A percentile compares a stretch with the other conserved stretches of the same genome.
Evolutionary conservation across 2,329 filamentous ascomycete genomes (phyloP).

Genomic region (Chalaropsis thielavioides): DNA sequence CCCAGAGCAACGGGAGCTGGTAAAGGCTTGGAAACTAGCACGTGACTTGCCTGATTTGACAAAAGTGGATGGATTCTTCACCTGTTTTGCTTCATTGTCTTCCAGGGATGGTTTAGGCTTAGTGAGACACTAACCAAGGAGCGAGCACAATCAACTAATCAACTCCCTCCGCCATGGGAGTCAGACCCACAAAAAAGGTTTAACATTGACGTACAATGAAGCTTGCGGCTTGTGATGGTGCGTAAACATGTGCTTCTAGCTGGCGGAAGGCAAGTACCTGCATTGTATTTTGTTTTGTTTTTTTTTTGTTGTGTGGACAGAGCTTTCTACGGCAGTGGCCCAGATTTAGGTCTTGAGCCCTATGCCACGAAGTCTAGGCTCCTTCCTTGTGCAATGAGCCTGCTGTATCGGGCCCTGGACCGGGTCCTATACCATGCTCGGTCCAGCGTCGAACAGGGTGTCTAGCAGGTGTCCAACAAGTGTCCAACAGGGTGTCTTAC

Average conservation of each 20-base stretch:
- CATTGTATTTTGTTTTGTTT: neutral
- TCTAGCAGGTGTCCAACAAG: neutral
- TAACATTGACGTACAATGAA: neutral
- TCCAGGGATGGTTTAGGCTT: neutral
- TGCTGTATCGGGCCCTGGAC: too few species aligned
- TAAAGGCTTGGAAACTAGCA: neutral
- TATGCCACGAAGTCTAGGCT: neutral
- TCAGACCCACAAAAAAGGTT: neutral
- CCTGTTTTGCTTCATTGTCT: neutral
- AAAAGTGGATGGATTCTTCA: neutral
- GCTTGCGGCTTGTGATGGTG: neutral
- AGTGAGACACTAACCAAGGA: neutral
- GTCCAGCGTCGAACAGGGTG: too few species aligned
- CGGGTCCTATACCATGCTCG: neutral
- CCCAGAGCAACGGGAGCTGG: neutral
- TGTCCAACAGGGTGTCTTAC: neutral
- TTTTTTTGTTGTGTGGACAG: neutral
- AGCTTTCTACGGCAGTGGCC: neutral
- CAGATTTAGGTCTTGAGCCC: neutral
- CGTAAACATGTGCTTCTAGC: neutral
- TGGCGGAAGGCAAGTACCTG: neutral
- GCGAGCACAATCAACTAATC: neutral
- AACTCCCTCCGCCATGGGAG: neutral
- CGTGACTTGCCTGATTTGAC: neutral
- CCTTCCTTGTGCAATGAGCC: too few species aligned